Evolutionary conservation across 805 yeast species (phyloP).

Genomic region (Saccharomyces eubayanus): DNA sequence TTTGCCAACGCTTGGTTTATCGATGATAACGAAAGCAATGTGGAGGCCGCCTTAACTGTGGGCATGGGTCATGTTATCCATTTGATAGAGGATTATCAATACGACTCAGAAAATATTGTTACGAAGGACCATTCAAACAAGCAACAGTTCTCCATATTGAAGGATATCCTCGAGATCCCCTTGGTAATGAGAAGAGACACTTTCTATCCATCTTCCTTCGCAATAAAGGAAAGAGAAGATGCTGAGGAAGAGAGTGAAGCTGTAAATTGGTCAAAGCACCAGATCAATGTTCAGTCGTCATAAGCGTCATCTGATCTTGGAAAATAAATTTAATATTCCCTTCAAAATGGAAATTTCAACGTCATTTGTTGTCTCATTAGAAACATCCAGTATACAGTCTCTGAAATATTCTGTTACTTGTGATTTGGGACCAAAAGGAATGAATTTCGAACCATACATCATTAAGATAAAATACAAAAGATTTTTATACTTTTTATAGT

Average conservation of each 20-base stretch:
- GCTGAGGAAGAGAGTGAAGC: neutral
- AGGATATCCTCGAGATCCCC: neutral
- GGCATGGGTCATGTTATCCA: conserved; percentile 67
- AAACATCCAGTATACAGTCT: conserved; percentile 18
- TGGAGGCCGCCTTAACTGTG: conserved; percentile 54
- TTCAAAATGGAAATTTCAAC: conserved; percentile 23
- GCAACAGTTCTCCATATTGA: neutral
- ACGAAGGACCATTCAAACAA: neutral
- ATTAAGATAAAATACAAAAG: conserved; percentile 23
- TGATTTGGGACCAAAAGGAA: conserved; percentile 15
- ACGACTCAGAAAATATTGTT: neutral
- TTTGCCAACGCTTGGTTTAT: conserved; percentile 52
- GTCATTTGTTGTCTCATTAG: conserved; percentile 14
- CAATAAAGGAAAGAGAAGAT: neutral
- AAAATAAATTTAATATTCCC: conserved; percentile 17
- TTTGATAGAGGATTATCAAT: conserved; percentile 46
- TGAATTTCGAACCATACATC: conserved; percentile 16
- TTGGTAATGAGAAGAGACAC: neutral
- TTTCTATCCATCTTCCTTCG: neutral
- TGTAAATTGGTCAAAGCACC: neutral
- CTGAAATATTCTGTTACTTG: conserved; percentile 11
- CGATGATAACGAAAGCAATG: conserved; percentile 75
- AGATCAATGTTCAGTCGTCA: neutral
- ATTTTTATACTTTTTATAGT: conserved; percentile 11
- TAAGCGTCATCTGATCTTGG: conserved; percentile 7